Base-by-base conservation (phyloP, 2,329 filamentous ascomycete species). In the Leptographium radiaticola region DNA sequence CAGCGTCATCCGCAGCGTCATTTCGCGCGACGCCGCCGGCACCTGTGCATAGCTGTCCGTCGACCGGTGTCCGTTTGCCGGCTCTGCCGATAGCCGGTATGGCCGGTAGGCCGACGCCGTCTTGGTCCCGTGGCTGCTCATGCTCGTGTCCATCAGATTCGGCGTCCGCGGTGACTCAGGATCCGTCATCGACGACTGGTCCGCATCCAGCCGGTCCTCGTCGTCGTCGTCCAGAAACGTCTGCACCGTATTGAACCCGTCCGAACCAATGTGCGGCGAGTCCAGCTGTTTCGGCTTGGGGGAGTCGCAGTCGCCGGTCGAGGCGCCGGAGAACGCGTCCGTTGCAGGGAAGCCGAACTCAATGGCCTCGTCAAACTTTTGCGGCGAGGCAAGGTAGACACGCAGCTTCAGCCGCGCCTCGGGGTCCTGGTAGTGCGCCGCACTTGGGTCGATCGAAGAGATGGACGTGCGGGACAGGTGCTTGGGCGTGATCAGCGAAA, bases 1-100 rank as follows among this genome's bases (percentile, higher is more conserved):
- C 53, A 97, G 76, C 0, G 91, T 97, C 89, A 97, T 95, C 49
- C 90, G 87, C 49, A 97, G 71, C 3, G 93, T 97, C 90, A 96
- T 96, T 67, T 97, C 90, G 38, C 90, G 79, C 53, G 80, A 84
- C 38, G 77, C 75, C 0, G 75, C 71, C 2, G 78, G 70, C 6
- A 73, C 74, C 49, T 80, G 76, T 12, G 71, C 68, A 60, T 76
- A 75, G 55, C 64, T 65, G 15, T 65, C 66, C 6, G 69, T 63
- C n/a, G 62, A 60, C 57, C 69, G 69, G 55, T 61, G 57, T 39
- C 63, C 61, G 12, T 6, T n/a, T 3, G 9, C 13, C 6, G 36
- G 34, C 3, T 50, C 53, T 11, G 33, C 34, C 40, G 62, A 54
- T 2, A 56, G 15, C 9, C 55, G 55, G 39, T 45, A 63, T 58